Conservation (phyloP, 139 green algal genomes). For the Ulvella scutata region DNA sequence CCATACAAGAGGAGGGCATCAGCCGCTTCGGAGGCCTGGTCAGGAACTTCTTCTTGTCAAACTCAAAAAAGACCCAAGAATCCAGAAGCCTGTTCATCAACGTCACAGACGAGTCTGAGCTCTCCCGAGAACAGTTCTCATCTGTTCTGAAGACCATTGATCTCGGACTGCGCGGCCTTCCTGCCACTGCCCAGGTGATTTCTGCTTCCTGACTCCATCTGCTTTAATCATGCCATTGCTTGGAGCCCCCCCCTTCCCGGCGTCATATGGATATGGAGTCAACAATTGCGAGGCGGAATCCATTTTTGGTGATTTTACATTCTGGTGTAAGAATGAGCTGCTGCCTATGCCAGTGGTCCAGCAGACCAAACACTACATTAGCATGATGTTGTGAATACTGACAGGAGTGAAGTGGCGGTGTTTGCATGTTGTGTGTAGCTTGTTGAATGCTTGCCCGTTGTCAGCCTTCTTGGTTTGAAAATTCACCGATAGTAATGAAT, state of each 20-base stretch:
- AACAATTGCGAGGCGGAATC: no score
- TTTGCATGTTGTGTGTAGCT: neutral
- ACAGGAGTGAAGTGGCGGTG: no score
- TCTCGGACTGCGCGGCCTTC: constrained; percentile 46
- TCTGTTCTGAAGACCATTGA: constrained; percentile 19
- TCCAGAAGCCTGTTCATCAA: constrained; percentile 10
- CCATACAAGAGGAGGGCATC: constrained; percentile 13
- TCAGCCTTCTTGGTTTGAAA: no score
- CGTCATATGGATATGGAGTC: no score
- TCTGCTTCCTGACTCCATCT: no score
- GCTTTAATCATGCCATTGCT: no score
- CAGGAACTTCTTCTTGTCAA: neutral
- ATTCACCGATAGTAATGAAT: neutral
- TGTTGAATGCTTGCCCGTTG: no score
- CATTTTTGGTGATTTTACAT: no score
- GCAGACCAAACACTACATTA: no score
- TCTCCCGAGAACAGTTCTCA: constrained; percentile 50
- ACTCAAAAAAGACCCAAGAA: neutral
- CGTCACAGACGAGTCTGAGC: constrained; percentile 12
- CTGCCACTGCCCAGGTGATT: constrained; percentile 66
- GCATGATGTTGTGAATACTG: no score
- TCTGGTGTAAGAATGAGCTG: neutral
- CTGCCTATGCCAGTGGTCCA: neutral
- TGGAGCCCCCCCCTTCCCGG: no score
- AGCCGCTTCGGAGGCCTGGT: constrained; percentile 19